Base-by-base conservation (phyloP, 2,329 filamentous ascomycete species). In the Endothia cerciana region DNA sequence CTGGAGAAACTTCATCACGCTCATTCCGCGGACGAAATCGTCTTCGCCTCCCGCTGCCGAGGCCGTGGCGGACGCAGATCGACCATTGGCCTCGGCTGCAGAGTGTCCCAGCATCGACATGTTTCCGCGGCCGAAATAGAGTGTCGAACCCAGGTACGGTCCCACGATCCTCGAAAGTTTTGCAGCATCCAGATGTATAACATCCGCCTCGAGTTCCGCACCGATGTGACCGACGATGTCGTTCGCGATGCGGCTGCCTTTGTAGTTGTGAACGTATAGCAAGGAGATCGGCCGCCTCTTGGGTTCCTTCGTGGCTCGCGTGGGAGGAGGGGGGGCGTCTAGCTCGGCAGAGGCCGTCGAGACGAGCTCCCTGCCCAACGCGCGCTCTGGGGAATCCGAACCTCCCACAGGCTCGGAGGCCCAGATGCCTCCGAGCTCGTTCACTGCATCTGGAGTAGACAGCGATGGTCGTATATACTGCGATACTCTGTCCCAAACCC, bases 111-210 rank as follows among this genome's bases (percentile, higher is more conserved):
- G 76, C 70, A 83, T 81, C 2, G 86, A 83, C 13, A 86, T 75
- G 25, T 79, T 74, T 1, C 85, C 83, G 15, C 81, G 82, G 4
- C 79, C 78, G 76, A 78, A 81, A 66, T 85, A 73, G 7, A 74
- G 72, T 8, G 78, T 82, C 72, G 91, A 87, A 4, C 89, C 90
- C 11, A 94, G 77, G 71, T 93, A 92, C 53, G 87, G 83, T 2
- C 89, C 90, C 0, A 89, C 83, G 33, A 95, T 79, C 60, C 89
- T 83, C 3, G 90, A 90, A 62, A 96, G 78, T 72, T 91, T 89
- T 68, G 89, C 85, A 1, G 91, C 87, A 72, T 89, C 86, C 13
- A 96, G 74, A 25, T 86, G 83, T 40, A 95, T 78, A 3, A 94
- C 73, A 70, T 94, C 88, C 3, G 91, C 89, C 7, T 79, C 79